Evolutionary conservation across 768 basidiomycete genomes (phyloP).

Genomic region (Tulasnella sp.): DNA sequence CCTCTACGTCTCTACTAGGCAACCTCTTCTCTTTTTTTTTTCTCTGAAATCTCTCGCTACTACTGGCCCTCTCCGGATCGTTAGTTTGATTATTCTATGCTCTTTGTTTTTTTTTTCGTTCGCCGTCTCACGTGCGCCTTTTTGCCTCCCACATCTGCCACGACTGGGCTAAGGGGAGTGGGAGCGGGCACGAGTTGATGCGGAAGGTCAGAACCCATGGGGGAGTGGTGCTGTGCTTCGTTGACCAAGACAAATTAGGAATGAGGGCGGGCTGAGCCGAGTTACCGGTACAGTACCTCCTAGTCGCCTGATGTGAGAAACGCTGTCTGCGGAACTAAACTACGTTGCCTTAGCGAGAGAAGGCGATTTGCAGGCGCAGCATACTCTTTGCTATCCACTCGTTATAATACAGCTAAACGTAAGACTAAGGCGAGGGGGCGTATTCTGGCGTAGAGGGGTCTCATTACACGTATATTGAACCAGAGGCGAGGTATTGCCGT

Average conservation of each 20-base stretch:
- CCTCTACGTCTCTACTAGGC: neutral
- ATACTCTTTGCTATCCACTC: neutral
- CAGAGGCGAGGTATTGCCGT: neutral
- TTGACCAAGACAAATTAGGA: constrained; percentile 5
- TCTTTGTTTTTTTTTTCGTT: neutral
- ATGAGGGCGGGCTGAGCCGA: constrained; percentile 1
- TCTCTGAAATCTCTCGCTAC: neutral
- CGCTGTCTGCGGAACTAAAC: constrained; percentile 11
- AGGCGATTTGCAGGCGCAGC: neutral
- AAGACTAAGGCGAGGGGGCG: neutral
- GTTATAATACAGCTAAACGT: neutral
- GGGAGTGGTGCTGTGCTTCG: neutral
- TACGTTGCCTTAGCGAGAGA: constrained; percentile 2
- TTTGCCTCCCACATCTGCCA: neutral
- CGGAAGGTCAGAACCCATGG: neutral
- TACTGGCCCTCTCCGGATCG: neutral
- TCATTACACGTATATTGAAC: neutral
- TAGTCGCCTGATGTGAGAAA: constrained; percentile 9
- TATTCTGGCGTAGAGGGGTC: neutral
- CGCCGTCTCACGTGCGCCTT: neutral
- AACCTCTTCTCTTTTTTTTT: neutral
- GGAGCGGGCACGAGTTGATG: neutral
- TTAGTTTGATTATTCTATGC: constrained; percentile 1
- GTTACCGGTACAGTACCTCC: neutral
- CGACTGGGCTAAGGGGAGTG: neutral